These are phyloP conservation scores for Moesziomyces parantarcticus DNA, from an alignment of 1,284 basidiomycete genomes.

Conservation along the genomic window DNA sequence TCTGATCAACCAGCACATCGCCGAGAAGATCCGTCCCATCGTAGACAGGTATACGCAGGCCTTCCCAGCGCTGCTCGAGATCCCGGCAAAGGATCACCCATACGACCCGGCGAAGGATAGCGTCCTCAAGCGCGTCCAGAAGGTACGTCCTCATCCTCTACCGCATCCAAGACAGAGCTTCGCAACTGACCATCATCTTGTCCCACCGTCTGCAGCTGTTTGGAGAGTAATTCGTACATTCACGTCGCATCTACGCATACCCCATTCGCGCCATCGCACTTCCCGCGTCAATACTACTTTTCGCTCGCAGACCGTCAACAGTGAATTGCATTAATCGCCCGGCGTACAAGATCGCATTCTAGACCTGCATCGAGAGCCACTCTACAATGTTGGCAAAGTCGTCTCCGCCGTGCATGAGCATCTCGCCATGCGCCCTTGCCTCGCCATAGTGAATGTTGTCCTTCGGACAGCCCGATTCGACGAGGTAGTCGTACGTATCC, in stretches of 20 bases:
- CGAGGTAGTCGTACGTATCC: constrained; percentile 51
- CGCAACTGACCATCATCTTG: neutral
- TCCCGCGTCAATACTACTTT: too few relatives aligned
- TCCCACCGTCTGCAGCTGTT: constrained; percentile 41
- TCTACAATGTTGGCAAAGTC: constrained; percentile 29
- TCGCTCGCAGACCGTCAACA: too few relatives aligned
- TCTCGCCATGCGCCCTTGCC: constrained; percentile 50
- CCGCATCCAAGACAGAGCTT: neutral
- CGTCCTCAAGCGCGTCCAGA: constrained; percentile 96
- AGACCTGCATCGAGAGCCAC: constrained; percentile 40
- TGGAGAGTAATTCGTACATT: constrained; percentile 38
- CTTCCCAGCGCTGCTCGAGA: constrained; percentile 96
- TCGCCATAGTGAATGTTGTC: constrained; percentile 30
- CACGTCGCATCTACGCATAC: neutral
- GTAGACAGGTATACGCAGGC: constrained; percentile 95
- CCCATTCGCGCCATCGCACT: neutral
- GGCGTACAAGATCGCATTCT: neutral
- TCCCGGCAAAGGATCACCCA: constrained; percentile 83
- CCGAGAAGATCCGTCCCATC: constrained; percentile 91
- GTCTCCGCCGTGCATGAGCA: constrained; percentile 54
- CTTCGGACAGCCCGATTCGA: constrained; percentile 46
- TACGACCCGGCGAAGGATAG: constrained; percentile 92
- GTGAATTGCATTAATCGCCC: too few relatives aligned
- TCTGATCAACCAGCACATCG: constrained; percentile 68
- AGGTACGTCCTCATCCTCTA: constrained; percentile 39